Evolutionary conservation across 2,329 filamentous ascomycete species (phyloP).

Genomic region (Scleromitrula shiraiana): DNA sequence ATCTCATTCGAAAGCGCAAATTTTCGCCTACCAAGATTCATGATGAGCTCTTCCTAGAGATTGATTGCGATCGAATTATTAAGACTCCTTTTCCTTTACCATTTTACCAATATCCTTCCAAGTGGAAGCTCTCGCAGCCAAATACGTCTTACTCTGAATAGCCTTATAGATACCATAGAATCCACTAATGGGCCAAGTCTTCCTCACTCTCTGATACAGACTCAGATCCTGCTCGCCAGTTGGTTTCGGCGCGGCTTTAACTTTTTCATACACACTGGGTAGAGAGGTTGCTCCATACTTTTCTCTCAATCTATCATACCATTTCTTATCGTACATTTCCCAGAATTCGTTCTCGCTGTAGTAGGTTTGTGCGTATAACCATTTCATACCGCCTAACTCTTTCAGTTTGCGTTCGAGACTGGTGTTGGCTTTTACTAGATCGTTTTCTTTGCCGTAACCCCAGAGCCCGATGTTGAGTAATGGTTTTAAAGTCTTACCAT

Average conservation of each 20-base stretch:
- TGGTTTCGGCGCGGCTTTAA: conserved; percentile 42
- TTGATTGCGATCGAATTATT: too few species aligned
- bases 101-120: conserved; percentile 17
- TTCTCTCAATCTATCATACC: conserved; percentile 53
- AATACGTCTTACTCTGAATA: conserved; percentile 41
- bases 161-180: conserved; percentile 52
- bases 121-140: conserved; percentile 20
- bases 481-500: conserved; percentile 29
- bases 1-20: too few species aligned
- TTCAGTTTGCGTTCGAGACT: conserved; percentile 61
- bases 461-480: conserved; percentile 66
- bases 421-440: conserved; percentile 64
- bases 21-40: too few species aligned
- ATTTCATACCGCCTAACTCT: conserved; percentile 70
- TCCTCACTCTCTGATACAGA: conserved; percentile 32
- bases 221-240: conserved; percentile 40
- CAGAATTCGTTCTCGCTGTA: conserved; percentile 68
- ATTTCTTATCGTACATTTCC: conserved; percentile 49
- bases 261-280: conserved; percentile 65
- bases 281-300: conserved; percentile 56
- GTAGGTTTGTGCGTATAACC: conserved; percentile 81
- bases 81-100: not conserved
- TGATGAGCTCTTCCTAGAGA: too few species aligned
- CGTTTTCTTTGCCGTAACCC: conserved; percentile 65
- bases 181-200: conserved; percentile 50